phyloP scores from a whole-genome alignment of 2,329 filamentous ascomycete genomes.

The Colletotrichum truncatum region DNA sequence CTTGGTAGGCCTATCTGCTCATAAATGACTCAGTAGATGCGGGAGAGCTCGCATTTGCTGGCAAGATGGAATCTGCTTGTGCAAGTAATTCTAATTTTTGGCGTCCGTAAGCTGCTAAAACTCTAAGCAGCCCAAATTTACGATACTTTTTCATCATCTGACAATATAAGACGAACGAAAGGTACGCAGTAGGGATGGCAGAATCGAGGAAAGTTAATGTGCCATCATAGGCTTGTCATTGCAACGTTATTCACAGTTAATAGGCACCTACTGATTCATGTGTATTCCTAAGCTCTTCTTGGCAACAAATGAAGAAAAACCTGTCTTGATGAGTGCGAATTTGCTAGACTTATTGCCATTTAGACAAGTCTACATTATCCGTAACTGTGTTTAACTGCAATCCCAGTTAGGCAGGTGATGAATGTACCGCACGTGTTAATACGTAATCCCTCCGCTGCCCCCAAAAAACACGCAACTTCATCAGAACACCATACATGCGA shows the following conservation, averaged over 20 bases:
- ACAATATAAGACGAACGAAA: neutral
- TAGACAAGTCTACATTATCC: too few relatives aligned
- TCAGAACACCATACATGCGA: neutral
- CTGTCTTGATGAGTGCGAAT: too few relatives aligned
- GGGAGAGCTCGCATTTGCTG: too few relatives aligned
- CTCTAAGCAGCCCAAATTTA: neutral
- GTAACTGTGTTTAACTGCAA: neutral
- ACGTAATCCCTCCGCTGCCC: neutral
- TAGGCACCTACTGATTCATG: neutral
- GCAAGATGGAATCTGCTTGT: too few relatives aligned
- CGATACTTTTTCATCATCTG: neutral
- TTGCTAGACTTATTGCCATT: too few relatives aligned
- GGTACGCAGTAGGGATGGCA: neutral
- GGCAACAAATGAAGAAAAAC: neutral
- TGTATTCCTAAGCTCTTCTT: accelerated
- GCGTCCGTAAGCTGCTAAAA: too few relatives aligned
- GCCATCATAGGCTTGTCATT: neutral
- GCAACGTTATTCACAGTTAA: neutral
- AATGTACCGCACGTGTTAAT: neutral
- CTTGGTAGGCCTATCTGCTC: too few relatives aligned
- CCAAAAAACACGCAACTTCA: neutral
- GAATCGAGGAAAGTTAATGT: neutral
- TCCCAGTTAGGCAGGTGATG: neutral
- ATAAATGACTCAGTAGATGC: too few relatives aligned
- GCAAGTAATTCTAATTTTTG: too few relatives aligned